These are phyloP conservation scores for Millerozyma miso DNA, from an alignment of 805 yeast species.

Conservation along the genomic window DNA sequence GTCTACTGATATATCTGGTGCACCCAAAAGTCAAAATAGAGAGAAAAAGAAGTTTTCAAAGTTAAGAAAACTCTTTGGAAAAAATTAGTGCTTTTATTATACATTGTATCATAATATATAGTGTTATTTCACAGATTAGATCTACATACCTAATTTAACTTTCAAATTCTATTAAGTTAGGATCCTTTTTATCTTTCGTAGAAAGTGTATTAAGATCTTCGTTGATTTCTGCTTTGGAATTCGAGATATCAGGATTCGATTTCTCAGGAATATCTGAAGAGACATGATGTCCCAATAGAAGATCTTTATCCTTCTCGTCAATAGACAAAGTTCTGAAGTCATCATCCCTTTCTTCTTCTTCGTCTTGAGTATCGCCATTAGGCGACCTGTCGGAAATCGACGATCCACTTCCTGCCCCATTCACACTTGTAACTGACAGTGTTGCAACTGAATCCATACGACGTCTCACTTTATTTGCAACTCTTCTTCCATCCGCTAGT, in stretches of 20 bases:
- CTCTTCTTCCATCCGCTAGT: constrained; percentile 87
- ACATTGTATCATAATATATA: neutral
- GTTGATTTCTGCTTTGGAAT: constrained; percentile 7
- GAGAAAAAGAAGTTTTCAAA: constrained; percentile 37
- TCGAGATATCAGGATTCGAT: constrained; percentile 23
- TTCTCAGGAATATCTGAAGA: constrained; percentile 12
- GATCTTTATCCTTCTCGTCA: constrained; percentile 43
- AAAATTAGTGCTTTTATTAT: constrained; percentile 8
- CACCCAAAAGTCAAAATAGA: constrained; percentile 5
- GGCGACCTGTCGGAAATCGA: constrained; percentile 13
- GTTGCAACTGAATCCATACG: constrained; percentile 74
- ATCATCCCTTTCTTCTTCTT: constrained; percentile 48
- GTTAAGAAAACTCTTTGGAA: constrained; percentile 39
- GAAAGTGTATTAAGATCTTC: neutral
- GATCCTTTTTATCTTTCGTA: constrained; percentile 1
- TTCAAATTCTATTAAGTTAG: constrained; percentile 44
- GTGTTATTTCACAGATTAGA: neutral
- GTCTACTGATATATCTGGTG: neutral
- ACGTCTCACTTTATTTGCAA: constrained; percentile 83
- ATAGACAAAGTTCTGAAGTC: constrained; percentile 39
- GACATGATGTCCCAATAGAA: constrained; percentile 35
- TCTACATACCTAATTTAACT: constrained; percentile 13
- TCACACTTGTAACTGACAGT: constrained; percentile 16
- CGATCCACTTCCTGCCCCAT: constrained; percentile 18
- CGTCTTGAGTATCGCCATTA: constrained; percentile 11